These are phyloP conservation scores for Dryadomyces quercivorus DNA, from an alignment of 2,329 filamentous ascomycete species.

Conservation along the genomic window DNA sequence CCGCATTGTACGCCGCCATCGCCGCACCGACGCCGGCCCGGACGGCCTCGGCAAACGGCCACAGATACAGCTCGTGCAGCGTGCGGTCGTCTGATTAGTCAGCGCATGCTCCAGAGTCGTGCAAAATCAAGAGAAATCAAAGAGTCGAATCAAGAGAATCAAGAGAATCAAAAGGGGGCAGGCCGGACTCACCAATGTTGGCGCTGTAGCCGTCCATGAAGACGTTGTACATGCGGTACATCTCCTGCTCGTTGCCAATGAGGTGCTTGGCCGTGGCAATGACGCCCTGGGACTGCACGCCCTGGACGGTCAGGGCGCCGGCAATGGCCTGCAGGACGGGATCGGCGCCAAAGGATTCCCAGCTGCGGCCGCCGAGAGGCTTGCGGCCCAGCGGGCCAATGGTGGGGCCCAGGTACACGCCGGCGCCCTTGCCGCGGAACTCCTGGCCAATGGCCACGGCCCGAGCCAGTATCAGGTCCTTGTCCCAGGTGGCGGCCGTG, in stretches of 20 bases:
- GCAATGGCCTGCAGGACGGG: constrained; percentile 59
- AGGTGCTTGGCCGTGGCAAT: constrained; percentile 76
- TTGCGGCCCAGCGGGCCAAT: constrained; percentile 63
- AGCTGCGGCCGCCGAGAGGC: constrained; percentile 59
- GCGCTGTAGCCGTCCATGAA: constrained; percentile 41
- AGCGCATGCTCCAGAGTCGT: background rate
- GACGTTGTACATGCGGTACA: constrained; percentile 44
- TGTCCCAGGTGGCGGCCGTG: constrained; percentile 62
- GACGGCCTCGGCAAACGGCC: constrained; percentile 67
- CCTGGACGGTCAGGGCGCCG: constrained; percentile 60
- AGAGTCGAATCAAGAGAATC: background rate
- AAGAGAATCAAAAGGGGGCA: too few relatives aligned
- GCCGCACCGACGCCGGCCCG: constrained; percentile 50
- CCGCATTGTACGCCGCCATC: constrained; percentile 56
- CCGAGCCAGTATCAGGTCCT: constrained; percentile 55
- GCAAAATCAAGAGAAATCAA: too few relatives aligned
- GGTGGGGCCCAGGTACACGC: constrained; percentile 57
- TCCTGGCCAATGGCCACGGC: constrained; percentile 59
- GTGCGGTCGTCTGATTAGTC: constrained; percentile 51
- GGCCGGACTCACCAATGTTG: constrained; percentile 30
- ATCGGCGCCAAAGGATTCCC: constrained; percentile 64
- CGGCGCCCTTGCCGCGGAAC: constrained; percentile 59
- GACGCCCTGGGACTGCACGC: constrained; percentile 71
- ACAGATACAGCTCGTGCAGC: constrained; percentile 63
- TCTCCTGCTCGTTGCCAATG: constrained; percentile 62